Evolutionary conservation across 2,329 filamentous ascomycete species (phyloP), one percentile per base, ranked within the genome.

Genomic region (Trichoderma sp.): DNA sequence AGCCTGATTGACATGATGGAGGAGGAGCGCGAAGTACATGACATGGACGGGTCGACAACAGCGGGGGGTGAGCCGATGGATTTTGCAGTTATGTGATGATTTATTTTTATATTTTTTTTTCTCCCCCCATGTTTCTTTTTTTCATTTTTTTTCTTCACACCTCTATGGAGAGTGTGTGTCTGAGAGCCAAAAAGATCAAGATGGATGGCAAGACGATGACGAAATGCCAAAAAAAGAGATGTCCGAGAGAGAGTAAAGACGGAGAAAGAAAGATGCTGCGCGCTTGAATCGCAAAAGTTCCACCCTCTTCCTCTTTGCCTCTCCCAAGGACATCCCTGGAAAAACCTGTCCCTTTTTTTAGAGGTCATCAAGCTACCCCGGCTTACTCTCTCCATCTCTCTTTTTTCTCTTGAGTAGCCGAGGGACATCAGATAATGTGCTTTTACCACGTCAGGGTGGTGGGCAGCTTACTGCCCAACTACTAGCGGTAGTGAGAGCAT

Each of bases 1-100:
- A 87, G 85, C 72, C 81, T 90, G 73, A 89, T 90, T 76, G 84
- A 86, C 61, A 88, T 90, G 84, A 89, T 90, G 86, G 87, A 90
- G 78, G 88, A 90, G 76, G 87, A 90, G 76, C 82, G 81, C 71
- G 86, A 87, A n/a, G 82, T 85, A 53, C 81, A 82, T 53, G 80
- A 78, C 69, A 71, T 81, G 75, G 80, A 81, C 62, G 80, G 77
- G 39, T 70, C 74, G 32, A 75, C 79, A 63, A 75, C 74, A 28
- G 75, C 78, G 57, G 75, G 77, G 53, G 73, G 75, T 30, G 79
- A 81, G 57, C 75, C 78, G 71, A 79, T 80, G 79, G 79, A 80
- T 64, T 73, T 76, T 72, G 69, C 71, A 11, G 58, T 74, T 14
- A 62, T 70, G 26, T 70, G 57, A 70, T 70, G 57, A 70, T 53